Evolutionary conservation across 2,329 filamentous ascomycete species (phyloP), one percentile per base, ranked within the genome.

Genomic region (Acarospora socialis): DNA sequence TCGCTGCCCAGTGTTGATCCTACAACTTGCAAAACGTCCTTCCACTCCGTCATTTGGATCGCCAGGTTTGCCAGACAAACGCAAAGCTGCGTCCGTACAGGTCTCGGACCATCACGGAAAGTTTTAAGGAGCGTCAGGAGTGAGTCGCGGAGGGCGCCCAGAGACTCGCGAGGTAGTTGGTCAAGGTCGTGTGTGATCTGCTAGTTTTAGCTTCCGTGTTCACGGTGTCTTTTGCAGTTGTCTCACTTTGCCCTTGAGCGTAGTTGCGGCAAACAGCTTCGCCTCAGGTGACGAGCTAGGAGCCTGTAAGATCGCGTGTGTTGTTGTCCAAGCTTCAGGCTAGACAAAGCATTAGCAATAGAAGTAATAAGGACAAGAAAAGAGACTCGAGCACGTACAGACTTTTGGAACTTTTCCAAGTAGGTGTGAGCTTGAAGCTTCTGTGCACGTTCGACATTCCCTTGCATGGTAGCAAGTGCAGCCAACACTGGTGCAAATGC

Each of bases 141-240:
- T 41, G 92, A 87, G 53, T 80, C 77, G 59, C 90, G 78, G 36
- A 98, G 70, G 34, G 75, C 72, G 21, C 76, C 64, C 28, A 92
- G 67, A 40, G 87, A 75, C 47, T 72, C 70, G 39, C 75, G 64
- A 8, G 84, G 77, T 31, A 98, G 71, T 63, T 95, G 87, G 42
- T 87, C 70, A 33, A 95, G 72, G 60, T 98, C 90, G 57, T 93
- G 98, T 44, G 86, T 86, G 46, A 98, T 94, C 90, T 98, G 52
- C 28, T 32, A 40, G 43, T 27, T 40, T 54, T 17, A 23, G 26
- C 18, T 29, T 36, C 34, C 16, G 21, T 21, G 7, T 19, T 30
- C 29, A 44, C 24, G 30, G 16, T 21, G 29, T 31, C 14, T 26
- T 13, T 15, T 4, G 20, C 27, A 16, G 29, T 30, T 20, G 36